Base-by-base conservation (phyloP, 2,329 filamentous ascomycete genomes). In the Aspergillus sergii region DNA sequence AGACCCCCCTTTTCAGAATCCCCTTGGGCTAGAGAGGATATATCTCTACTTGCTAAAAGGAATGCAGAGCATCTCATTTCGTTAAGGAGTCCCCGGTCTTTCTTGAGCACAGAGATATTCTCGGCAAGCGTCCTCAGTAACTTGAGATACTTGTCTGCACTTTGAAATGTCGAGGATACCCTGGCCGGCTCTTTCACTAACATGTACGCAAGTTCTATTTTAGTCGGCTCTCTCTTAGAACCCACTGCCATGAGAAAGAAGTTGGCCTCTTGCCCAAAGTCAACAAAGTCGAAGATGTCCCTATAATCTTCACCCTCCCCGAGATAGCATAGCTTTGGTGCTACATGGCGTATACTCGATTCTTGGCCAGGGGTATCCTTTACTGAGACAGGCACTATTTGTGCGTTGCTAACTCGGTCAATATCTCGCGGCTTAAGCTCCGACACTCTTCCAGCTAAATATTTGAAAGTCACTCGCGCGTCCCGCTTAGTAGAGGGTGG, bases 221-320 rank as follows among this genome's bases (percentile, higher is more conserved):
- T 95, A 3, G 91, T 96, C 4, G 95, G 95, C 76, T 99, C 94
- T 66, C 88, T 89, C 78, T 96, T 97, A 3, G 93, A 94, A 11
- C 95, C 95, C 67, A 94, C 92, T 66, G 92, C 91, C 70, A 93
- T 87, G 21, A 99, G 81, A 72, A 99, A 99, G 0, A 91, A 84
- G 72, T 98, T 98, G 2, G 92, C 94, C 73, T 94, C 89, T 39
- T 85, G 81, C 0, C 94, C 93, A 79, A 97, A 99, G 75, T 98
- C 92, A 16, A 98, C 94, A 77, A 97, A 99, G 74, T 98, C 93
- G 69, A 99, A 97, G 36, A 99, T 96, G 36, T 96, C 91, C 12
- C 88, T 91, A 71, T 96, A 99, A 68, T 89, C 84, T 60, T 86
- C 81, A 58, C 85, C 83, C 39, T 85, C 83, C 10, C 95, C 95